Evolutionary conservation across 768 basidiomycete genomes (phyloP), one percentile per base, ranked within the genome.

Genomic region (Naganishia friedmannii): DNA sequence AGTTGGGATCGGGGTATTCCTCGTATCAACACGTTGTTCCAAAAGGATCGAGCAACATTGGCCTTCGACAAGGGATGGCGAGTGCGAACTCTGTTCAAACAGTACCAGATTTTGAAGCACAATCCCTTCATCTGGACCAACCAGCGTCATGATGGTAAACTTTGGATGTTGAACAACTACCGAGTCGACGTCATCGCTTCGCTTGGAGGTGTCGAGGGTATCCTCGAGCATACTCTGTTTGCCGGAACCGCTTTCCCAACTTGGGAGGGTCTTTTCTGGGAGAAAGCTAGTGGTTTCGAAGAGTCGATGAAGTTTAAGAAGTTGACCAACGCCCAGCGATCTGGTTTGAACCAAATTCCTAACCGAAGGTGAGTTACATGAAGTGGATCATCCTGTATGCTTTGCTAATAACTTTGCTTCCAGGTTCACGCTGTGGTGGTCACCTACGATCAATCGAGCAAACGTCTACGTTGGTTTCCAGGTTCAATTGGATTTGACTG

Each of bases 111-210:
- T 66, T 73, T 69, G 4, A 72, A 78, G 73, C 91, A 90, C 79
- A 96, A 96, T 77, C 96, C 95, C 0, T 98, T 97, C 88, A 93
- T 92, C 92, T 99, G 96, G 96, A 98, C 95, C 9, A 93, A 90
- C 9, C 94, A 97, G 78, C 88, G 96, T 7, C 95, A 96, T 73
- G 93, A 95, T 74, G 93, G 92, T 57, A 96, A 97, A 80, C 83
- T 97, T 4, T 96, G 93, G 93, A 91, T 39, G 56, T 83, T 99
- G 67, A 97, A 97, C 84, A 94, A 94, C 81, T 99, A 98, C 83
- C 91, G 96, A 72, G 93, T 98, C 60, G 96, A 99, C 78, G 94
- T 96, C 32, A 98, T 97, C 74, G 93, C 94, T 58, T 66, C 70
- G 37, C 67, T 79, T 21, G 77, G 78, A 67, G 79, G 78, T 73